Conservation (phyloP, 805 yeast genomes). For the Zygosaccharomyces bisporus region DNA sequence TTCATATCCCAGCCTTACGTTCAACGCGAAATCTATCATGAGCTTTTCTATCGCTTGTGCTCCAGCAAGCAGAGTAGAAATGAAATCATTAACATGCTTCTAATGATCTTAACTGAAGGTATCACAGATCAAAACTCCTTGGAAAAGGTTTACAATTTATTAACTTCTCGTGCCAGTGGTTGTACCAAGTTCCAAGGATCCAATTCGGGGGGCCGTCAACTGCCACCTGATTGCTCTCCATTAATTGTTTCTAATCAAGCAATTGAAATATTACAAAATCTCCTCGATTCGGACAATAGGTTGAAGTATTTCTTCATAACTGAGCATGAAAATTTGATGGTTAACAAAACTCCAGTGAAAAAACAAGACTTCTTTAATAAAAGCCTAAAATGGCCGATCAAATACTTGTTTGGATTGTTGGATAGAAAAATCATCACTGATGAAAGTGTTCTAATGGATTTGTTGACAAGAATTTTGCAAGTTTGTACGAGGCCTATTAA, state of each 20-base stretch:
- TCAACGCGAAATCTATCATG: conserved; percentile 60
- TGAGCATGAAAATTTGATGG: conserved; percentile 59
- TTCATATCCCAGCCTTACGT: conserved; percentile 67
- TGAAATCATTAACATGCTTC: conserved; percentile 65
- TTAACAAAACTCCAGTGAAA: conserved; percentile 37
- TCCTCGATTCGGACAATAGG: conserved; percentile 63
- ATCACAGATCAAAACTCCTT: conserved; percentile 53
- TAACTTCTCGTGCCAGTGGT: conserved; percentile 48
- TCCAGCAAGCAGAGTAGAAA: conserved; percentile 72
- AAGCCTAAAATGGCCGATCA: conserved; percentile 62
- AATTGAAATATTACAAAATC: conserved; percentile 66
- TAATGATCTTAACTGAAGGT: conserved; percentile 77
- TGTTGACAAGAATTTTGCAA: conserved; percentile 69
- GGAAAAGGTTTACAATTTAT: conserved; percentile 56
- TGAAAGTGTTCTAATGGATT: conserved; percentile 72
- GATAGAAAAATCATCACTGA: conserved; percentile 62
- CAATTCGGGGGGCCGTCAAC: conserved; percentile 17
- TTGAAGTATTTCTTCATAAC: conserved; percentile 71
- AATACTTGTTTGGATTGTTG: conserved; percentile 58
- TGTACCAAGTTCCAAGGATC: conserved; percentile 15
- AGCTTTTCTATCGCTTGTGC: conserved; percentile 63
- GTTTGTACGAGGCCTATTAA: conserved; percentile 71
- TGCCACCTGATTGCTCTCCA: conserved; percentile 65
- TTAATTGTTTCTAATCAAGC: conserved; percentile 70
- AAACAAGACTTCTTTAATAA: conserved; percentile 36